These are phyloP conservation scores for Parastagonospora avenae DNA, from an alignment of 2,329 filamentous ascomycete genomes.

Conservation along the genomic window DNA sequence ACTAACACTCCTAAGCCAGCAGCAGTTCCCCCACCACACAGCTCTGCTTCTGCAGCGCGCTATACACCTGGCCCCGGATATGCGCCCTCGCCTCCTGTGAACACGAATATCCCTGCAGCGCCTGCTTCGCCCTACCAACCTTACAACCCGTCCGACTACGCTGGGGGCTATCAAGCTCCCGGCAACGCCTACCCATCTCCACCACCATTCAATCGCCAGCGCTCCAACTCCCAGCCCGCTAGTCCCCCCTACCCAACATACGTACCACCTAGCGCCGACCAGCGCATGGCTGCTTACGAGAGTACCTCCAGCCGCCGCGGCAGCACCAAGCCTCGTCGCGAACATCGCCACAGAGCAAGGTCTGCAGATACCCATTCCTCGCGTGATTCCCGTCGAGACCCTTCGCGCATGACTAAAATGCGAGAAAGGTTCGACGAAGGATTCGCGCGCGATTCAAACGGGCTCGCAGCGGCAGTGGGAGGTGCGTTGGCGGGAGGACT, in stretches of 20 bases:
- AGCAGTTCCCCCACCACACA: conserved; percentile 9
- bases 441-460: conserved; percentile 35
- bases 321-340: conserved; percentile 33
- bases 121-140: conserved; percentile 32
- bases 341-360: conserved; percentile 40
- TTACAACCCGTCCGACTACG: conserved; percentile 41
- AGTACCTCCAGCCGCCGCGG: conserved; percentile 31
- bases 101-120: conserved; percentile 27
- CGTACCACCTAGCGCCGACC: conserved; percentile 18
- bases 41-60: conserved; percentile 30
- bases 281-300: conserved; percentile 25
- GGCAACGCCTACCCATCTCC: conserved; percentile 34
- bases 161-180: conserved; percentile 21
- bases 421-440: conserved; percentile 44
- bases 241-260: conserved; percentile 22
- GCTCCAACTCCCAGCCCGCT: conserved; percentile 42
- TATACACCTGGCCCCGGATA: conserved; percentile 43
- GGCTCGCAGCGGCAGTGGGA: conserved; percentile 43
- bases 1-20: conserved; percentile 43
- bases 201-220: conserved; percentile 42
- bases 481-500: conserved; percentile 48
- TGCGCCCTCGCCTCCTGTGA: conserved; percentile 33
- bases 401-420: conserved; percentile 36
- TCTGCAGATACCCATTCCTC: conserved; percentile 44
- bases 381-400: conserved; percentile 30